A percentile compares a stretch with the other conserved stretches of the same genome.
Evolutionary conservation across 2,329 filamentous ascomycete genomes (phyloP).

Genomic region (Alternaria novae-zelandiae): DNA sequence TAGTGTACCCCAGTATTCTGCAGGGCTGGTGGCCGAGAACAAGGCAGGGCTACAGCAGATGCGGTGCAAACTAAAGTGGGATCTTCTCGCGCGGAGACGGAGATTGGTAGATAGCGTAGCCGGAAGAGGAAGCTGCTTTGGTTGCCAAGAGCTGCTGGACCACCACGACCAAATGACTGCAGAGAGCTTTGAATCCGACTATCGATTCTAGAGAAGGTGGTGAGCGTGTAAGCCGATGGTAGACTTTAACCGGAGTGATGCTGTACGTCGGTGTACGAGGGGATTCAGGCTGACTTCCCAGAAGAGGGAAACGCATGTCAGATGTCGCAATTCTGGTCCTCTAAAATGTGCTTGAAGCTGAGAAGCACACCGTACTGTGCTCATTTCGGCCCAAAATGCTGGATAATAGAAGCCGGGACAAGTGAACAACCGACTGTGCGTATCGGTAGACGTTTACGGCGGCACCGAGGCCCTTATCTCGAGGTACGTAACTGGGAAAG

Average conservation of each 20-base stretch:
- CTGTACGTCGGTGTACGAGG: not conserved
- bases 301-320: not conserved
- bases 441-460: not conserved
- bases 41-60: constrained; percentile 8
- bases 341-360: not conserved
- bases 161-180: constrained; percentile 9
- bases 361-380: not conserved
- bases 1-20: constrained; percentile 6
- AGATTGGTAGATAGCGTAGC: constrained; percentile 18
- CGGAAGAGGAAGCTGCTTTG: constrained; percentile 25
- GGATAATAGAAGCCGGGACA: not conserved
- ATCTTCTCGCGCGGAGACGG: not conserved
- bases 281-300: not conserved
- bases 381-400: not conserved
- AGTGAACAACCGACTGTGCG: not conserved
- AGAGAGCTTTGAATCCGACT: constrained; percentile 1
- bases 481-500: not conserved
- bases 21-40: constrained; percentile 4
- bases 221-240: constrained; percentile 5
- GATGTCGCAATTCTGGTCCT: not conserved
- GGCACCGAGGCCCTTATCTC: constrained; percentile 10
- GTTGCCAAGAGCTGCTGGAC: constrained; percentile 22
- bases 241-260: constrained; percentile 1
- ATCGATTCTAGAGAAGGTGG: not conserved
- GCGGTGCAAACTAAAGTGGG: constrained; percentile 1